Evolutionary conservation across 768 basidiomycete species (phyloP), one percentile per base, ranked within the genome.

Genomic region (Hericium erinaceus): DNA sequence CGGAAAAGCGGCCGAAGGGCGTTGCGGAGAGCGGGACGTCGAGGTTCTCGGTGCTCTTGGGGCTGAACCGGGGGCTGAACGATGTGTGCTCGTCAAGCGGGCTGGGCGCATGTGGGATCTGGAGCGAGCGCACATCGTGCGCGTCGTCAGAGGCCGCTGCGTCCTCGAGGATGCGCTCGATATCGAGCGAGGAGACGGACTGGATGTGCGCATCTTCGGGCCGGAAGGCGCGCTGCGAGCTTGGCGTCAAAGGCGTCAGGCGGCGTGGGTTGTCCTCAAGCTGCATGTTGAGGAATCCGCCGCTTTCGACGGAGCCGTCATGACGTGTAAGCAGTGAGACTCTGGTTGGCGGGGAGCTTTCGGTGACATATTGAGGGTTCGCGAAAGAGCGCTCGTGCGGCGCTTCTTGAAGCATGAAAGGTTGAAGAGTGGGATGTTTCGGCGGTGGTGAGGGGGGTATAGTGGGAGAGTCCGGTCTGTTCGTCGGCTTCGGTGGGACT

Each of bases 91-190:
- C 28, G 28, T 4, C 4, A 8, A 33, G 28, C 28, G 28, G 28
- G 28, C 28, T 33, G 5, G 28, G 28, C 28, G 28, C 28, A 33
- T 33, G 28, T 8, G 28, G 8, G 2, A 8, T 33, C 5, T 8
- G 28, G 28, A 33, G 8, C 28, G 28, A 33, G 28, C 4, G 28
- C 28, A 33, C 39, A 16, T 54, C 59, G 24, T 46, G 54, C 38
- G 16, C 33, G 38, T 48, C 24, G 48, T 50, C 51, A 6, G 5
- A 7, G 9, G 33, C 33, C 8, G 55, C 38, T 3, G 60, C 62
- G 33, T n/a, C 20, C 10, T 63, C 60, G 39, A 63, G 62, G n/a
- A 63, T 57, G 10, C 57, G 51, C 7, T 44, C 62, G n/a, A 63
- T 63, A 39, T 63, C 62, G 13, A 61, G 57, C 24, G 61, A 57